phyloP scores from a whole-genome alignment of 1,139 yeast genomes.

The Magnusiomyces tetraspermus region DNA sequence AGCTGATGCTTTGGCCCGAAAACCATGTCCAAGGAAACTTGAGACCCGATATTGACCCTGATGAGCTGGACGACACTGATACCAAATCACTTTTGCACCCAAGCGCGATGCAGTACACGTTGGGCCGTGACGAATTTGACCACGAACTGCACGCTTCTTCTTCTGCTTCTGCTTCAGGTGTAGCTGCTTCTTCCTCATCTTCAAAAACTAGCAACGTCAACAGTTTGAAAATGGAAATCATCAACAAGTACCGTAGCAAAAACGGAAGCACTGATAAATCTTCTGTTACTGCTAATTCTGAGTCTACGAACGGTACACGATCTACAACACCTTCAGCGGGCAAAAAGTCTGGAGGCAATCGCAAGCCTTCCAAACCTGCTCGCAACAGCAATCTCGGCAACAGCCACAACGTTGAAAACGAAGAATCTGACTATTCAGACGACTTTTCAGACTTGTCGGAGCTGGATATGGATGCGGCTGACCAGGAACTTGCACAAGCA shows the following conservation, averaged over 20 bases:
- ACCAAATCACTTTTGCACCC: background rate
- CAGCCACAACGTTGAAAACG: background rate
- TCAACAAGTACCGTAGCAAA: background rate
- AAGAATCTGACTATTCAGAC: background rate
- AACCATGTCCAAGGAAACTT: background rate
- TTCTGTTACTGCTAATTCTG: no score
- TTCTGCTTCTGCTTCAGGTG: background rate
- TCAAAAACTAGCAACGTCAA: background rate
- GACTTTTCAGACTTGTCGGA: background rate
- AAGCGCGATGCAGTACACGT: background rate
- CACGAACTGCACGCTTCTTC: background rate
- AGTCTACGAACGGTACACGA: background rate
- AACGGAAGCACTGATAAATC: background rate
- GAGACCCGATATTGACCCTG: background rate
- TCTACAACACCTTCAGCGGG: background rate
- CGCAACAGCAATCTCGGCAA: background rate
- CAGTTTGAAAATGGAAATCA: background rate
- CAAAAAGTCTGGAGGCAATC: no score
- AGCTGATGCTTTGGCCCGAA: conserved; percentile 6
- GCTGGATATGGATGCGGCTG: background rate
- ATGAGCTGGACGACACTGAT: conserved; percentile 1
- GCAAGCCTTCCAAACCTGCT: no score
- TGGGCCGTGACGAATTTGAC: background rate
- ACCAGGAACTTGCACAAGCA: background rate
- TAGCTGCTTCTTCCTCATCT: background rate